Evolutionary conservation across 2,329 filamentous ascomycete species (phyloP).

Genomic region (Laburnicola sp.): DNA sequence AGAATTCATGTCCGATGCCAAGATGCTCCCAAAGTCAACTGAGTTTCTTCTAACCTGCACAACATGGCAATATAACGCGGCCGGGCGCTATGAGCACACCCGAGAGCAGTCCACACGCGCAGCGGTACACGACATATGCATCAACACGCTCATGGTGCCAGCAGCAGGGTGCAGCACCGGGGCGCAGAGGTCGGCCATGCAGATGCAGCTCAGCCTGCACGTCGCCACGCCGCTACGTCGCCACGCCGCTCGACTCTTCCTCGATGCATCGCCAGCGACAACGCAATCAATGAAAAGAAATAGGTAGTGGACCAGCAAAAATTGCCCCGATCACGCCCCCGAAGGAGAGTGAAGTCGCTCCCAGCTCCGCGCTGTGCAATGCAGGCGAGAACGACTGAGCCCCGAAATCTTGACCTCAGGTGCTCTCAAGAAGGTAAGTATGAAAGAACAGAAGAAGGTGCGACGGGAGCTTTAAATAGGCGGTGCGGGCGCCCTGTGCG

Average conservation of each 20-base stretch:
- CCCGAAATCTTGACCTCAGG: conserved; percentile 32
- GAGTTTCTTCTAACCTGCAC: too few relatives aligned
- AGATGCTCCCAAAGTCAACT: too few relatives aligned
- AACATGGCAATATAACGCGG: too few relatives aligned
- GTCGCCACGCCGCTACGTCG: neutral
- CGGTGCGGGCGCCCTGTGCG: too few relatives aligned
- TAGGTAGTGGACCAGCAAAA: conserved; percentile 29
- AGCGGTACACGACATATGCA: too few relatives aligned
- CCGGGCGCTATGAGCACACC: too few relatives aligned
- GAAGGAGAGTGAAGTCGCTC: conserved; percentile 37
- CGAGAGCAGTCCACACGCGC: too few relatives aligned
- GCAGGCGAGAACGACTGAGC: conserved; percentile 34
- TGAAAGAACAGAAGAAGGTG: neutral
- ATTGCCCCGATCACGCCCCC: conserved; percentile 37
- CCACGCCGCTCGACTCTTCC: conserved; percentile 33
- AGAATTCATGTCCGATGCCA: too few relatives aligned
- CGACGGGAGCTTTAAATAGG: too few relatives aligned
- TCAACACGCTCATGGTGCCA: too few relatives aligned
- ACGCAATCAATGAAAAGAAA: conserved; percentile 45
- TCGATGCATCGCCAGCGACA: conserved; percentile 39
- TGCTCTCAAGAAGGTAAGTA: conserved; percentile 35
- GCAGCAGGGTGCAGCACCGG: neutral
- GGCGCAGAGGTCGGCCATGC: neutral
- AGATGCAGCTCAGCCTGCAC: neutral
- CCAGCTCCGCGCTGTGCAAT: conserved; percentile 43